Percentiles rank a stretch among this genome's conserved stretches.
These are phyloP conservation scores for Pisolithus microcarpus DNA, from an alignment of 768 basidiomycete genomes.

Conservation along the genomic window DNA sequence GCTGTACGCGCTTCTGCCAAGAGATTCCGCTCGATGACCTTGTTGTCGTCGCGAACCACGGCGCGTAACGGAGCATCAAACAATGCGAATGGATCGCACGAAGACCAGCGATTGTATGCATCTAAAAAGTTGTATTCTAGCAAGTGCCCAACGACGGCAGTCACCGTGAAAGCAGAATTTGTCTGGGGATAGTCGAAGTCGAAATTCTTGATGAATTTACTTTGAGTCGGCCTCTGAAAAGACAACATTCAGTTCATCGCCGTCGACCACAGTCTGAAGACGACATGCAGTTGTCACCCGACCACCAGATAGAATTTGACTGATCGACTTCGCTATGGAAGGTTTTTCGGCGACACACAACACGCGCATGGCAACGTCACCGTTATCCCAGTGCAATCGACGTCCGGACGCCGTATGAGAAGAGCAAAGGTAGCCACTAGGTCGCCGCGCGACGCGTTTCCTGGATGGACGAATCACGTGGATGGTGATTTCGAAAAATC, in stretches of 20 bases:
- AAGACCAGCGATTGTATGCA: slow-evolving; percentile 71
- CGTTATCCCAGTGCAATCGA: neutral
- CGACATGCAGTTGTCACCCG: slow-evolving; percentile 67
- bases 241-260: neutral
- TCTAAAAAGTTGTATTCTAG: slow-evolving; percentile 69
- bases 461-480: no score
- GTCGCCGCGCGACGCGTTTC: no score
- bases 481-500: no score
- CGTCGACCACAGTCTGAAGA: neutral
- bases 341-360: slow-evolving; percentile 99
- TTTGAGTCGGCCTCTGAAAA: slow-evolving; percentile 52
- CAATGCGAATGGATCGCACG: slow-evolving; percentile 80
- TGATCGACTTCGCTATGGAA: slow-evolving; percentile 87
- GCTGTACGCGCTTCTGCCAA: slow-evolving; percentile 62
- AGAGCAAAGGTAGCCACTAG: no score
- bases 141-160: slow-evolving; percentile 86
- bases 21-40: slow-evolving; percentile 74
- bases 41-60: slow-evolving; percentile 53
- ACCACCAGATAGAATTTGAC: slow-evolving; percentile 86
- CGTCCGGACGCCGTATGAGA: neutral
- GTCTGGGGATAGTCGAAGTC: slow-evolving; percentile 87
- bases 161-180: slow-evolving; percentile 78
- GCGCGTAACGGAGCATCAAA: slow-evolving; percentile 80
- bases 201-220: slow-evolving; percentile 83
- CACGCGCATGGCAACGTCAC: slow-evolving; percentile 52